Percentiles rank a stretch among this genome's conserved stretches.
Conservation (phyloP, 225 moss, liverwort and hornwort species). For the Polytrichum formosum region DNA sequence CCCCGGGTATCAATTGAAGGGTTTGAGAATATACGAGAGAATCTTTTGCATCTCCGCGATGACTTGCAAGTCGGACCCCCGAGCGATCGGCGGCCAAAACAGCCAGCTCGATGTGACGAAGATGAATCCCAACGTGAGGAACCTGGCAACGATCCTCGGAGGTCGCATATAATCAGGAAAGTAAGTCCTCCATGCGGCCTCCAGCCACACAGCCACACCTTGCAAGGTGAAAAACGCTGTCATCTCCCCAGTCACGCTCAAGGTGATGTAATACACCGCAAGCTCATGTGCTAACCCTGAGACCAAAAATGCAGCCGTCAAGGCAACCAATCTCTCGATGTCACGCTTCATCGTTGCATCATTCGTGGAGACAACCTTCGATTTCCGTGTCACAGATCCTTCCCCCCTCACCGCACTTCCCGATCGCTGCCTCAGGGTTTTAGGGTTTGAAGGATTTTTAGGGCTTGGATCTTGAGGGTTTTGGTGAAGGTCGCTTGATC, state of each 20-base stretch:
- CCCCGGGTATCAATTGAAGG: no score
- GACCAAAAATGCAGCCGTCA: constrained; percentile 30
- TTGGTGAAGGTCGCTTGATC: no score
- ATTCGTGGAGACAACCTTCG: neutral
- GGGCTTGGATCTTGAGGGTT: no score
- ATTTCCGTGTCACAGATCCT: neutral
- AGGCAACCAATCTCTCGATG: constrained; percentile 24
- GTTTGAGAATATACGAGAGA: neutral
- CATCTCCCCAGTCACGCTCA: constrained; percentile 36
- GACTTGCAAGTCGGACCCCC: constrained; percentile 6
- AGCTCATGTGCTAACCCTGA: constrained; percentile 49
- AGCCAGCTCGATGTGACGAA: constrained; percentile 20
- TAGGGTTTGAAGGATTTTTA: neutral
- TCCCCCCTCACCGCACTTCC: no score
- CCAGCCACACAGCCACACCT: constrained; percentile 23
- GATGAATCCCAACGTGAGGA: constrained; percentile 25
- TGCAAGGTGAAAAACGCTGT: constrained; percentile 44
- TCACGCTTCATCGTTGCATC: neutral
- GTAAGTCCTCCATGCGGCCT: constrained; percentile 21
- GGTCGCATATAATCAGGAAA: neutral
- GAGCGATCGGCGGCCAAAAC: constrained; percentile 43
- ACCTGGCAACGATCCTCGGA: constrained; percentile 7
- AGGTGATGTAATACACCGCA: constrained; percentile 35
- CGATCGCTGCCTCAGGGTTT: neutral
- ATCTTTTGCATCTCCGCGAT: constrained; percentile 22